phyloP scores from a whole-genome alignment of 768 basidiomycete species.

The Phylloporus arenicola region DNA sequence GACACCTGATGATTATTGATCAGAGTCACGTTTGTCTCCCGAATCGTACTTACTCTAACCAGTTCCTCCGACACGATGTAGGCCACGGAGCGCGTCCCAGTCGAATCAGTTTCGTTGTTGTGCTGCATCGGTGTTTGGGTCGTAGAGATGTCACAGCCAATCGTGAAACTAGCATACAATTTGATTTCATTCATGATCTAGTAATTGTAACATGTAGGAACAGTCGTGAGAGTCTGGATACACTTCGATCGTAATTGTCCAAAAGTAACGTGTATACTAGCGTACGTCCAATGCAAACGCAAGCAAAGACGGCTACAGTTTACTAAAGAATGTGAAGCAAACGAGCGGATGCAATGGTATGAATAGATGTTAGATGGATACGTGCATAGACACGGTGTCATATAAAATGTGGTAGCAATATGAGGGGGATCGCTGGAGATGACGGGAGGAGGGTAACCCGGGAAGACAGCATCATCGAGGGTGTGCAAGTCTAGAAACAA shows the following conservation, averaged over 20 bases:
- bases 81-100: conserved; percentile 23
- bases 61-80: conserved; percentile 59
- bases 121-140: conserved; percentile 8
- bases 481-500: conserved; percentile 4
- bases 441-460: neutral
- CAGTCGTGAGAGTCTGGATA: neutral
- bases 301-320: neutral
- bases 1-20: conserved; percentile 34
- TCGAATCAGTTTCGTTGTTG: neutral
- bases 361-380: conserved; percentile 4
- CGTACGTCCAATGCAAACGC: neutral
- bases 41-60: conserved; percentile 36
- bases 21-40: no score
- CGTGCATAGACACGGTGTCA: conserved; percentile 7
- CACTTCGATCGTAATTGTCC: neutral
- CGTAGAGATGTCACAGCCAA: no score
- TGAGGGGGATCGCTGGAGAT: conserved; percentile 5
- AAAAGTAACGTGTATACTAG: neutral
- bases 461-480: conserved; percentile 8
- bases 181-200: neutral
- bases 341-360: conserved; percentile 6
- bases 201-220: neutral
- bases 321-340: neutral
- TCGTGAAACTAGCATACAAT: neutral
- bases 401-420: conserved; percentile 1